Conservation (phyloP, 805 yeast genomes). For the Blastobotrys terrestris region DNA sequence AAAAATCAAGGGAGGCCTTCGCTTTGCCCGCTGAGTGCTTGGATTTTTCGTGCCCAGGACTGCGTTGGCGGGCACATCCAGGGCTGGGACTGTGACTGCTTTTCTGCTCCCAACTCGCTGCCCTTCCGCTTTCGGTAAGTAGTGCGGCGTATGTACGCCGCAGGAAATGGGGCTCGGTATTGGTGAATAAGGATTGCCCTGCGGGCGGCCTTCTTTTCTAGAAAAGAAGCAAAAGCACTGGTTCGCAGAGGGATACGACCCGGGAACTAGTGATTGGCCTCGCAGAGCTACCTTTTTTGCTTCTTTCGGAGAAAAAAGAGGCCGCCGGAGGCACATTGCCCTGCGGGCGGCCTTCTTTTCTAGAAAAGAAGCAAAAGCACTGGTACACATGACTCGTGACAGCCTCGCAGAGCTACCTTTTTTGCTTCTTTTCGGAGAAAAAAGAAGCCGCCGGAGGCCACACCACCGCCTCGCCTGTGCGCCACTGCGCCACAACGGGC, state of each 20-base stretch:
- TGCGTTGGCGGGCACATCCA: background rate
- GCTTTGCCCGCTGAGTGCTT: background rate
- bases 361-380: background rate
- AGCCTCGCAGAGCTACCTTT: too few species aligned
- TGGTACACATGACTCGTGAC: too few species aligned
- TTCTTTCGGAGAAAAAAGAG: background rate
- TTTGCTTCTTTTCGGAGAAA: too few species aligned
- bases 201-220: background rate
- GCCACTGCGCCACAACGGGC: too few species aligned
- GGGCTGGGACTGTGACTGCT: conserved; percentile 1
- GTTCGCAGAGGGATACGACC: too few species aligned
- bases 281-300: background rate
- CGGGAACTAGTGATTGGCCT: too few species aligned
- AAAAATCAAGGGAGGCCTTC: background rate
- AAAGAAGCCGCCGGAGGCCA: too few species aligned
- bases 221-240: background rate
- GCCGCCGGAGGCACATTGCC: background rate
- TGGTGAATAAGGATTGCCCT: too few species aligned
- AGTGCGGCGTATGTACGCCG: background rate
- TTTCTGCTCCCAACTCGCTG: background rate
- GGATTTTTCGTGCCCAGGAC: background rate
- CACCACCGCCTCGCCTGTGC: too few species aligned
- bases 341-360: too few species aligned
- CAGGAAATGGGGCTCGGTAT: too few species aligned
- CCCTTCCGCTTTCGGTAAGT: background rate